Base-by-base conservation (phyloP, 2,329 filamentous ascomycete species). In the Talaromyces amestolkiae region DNA sequence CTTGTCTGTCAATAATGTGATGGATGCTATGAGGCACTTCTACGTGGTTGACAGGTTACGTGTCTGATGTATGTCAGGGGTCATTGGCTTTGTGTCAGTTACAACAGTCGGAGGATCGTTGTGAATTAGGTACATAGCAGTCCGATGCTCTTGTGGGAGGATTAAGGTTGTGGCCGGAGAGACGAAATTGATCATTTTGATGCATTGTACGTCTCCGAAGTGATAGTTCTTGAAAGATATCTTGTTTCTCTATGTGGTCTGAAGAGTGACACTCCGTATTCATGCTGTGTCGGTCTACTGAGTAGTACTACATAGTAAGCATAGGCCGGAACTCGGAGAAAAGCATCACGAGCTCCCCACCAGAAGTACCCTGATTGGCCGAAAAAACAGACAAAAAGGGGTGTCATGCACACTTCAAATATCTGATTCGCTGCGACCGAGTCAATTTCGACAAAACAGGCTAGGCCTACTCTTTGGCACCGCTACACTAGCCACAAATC, bases 381-480 rank as follows among this genome's bases (percentile, higher is more conserved):
- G 5, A 56, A 22, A 37, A 56, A 22, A 31, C 53, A n/a, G 33
- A n/a, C 49, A 56, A 56, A 56, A 56, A 56, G 19, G 53, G 53
- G 31, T 37, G 5, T 19, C 27, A 53, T 56, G n/a, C 49, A 11
- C 27, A 0, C 6, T 54, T 3, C 1, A 4, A 31, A 19, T 5
- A 22, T n/a, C 56, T 59, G 56, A 59, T 59, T 59, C 7, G 56
- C 56, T 59, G 15, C 1, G 7, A 41, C 2, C 7, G 37, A 39
- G 19, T n/a, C 31, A 2, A 9, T 9, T 5, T 19, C 1, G 15
- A 15, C 35, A 43, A 43, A 56, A 43, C 9, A 15, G 37, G 61
- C 24, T 51, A 53, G 27, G 22, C 45, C 17, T 37, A 0, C 17
- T 19, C n/a, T 31, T n/a, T 45, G 41, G 4, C 33, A 15, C 6